Base-by-base conservation (phyloP, 2,329 filamentous ascomycete species). In the Phialemoniopsis sp. region DNA sequence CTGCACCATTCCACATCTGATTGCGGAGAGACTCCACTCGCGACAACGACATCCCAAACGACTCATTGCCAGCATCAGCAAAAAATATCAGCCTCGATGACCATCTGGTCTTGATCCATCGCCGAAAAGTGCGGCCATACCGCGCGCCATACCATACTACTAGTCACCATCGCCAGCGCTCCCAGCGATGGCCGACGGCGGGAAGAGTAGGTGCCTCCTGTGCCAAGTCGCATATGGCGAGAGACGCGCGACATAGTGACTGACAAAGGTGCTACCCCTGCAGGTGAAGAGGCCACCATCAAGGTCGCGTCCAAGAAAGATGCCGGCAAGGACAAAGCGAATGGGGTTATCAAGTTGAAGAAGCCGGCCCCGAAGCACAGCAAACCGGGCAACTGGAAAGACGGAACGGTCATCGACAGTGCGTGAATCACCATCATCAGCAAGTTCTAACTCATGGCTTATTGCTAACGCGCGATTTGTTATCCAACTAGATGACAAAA, bases 381-480 rank as follows among this genome's bases (percentile, higher is more conserved):
- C 40, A 81, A 83, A 50, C 76, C 81, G 5, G 84, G 84, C 17
- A 86, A 85, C 52, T 87, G 84, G 83, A 78, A 76, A 50, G 82
- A 86, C 50, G 76, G 74, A n/a, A 78, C 70, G 48, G 68, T 83
- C 34, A 64, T 78, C 18, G 79, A 81, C 50, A 78, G 82, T 83
- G 66, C 29, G 67, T 54, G 7, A 33, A 14, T 16, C 15, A 39
- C 5, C 31, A 13, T 12, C 21, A 26, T 10, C 21, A 6, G 10
- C 21, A 6, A 26, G 6, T 26, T n/a, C n/a, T n/a, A n/a, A n/a
- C n/a, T n/a, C n/a, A 26, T 26, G 6, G 10, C 21, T 26, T 26
- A 26, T n/a, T 33, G 18, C 21, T 26, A 26, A 26, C 10, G 21
- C 21, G 21, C 21, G 10, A 12, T 13, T 32, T 21, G 39, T 28